Evolutionary conservation across 495 filamentous ascomycete species (phyloP), one percentile per base, ranked within the genome.

Genomic region (Penicillium lividum): DNA sequence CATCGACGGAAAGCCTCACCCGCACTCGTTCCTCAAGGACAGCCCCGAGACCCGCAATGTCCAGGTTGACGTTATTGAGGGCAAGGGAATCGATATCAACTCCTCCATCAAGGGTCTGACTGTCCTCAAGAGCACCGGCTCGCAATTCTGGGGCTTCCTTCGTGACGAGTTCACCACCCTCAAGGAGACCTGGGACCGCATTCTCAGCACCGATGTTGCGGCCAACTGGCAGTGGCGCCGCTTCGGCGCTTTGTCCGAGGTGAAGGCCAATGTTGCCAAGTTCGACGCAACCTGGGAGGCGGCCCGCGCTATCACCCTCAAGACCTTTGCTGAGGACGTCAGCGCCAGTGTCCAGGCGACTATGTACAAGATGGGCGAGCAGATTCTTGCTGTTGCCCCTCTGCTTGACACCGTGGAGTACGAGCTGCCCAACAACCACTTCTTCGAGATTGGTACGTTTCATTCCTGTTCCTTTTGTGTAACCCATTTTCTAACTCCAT

Each of bases 361-460:
- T 56, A 97, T 98, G 94, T 98, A 96, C 76, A 93, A 96, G 81
- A 98, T 98, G 94, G 84, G 83, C 57, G 86, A 93, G 71, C 81
- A 89, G 77, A 97, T 98, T 62, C 78, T 98, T 61, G 89, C 80
- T 16, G 84, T 78, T 28, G 91, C 82, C 54, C 85, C 90, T 30
- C 77, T 86, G 71, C 82, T 91, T 9, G 85, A 89, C 43, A 77
- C 82, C 11, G 89, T 92, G 38, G 84, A 87, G 63, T 98, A 97
- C 68, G 82, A 86, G 11, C 78, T 98, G 68, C 94, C 94, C 22
- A 98, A 98, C 77, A 97, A 96, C 78, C 94, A 98, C 73, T 98
- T 96, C 77, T 98, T 97, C 69, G 94, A 97, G 73, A 88, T 97
- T 77, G 89, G 92, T 96, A 80, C 43, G 72, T 70, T 56, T 30